These are phyloP conservation scores for Cladophialophora yegresii DNA, from an alignment of 2,329 filamentous ascomycete species.

Conservation along the genomic window DNA sequence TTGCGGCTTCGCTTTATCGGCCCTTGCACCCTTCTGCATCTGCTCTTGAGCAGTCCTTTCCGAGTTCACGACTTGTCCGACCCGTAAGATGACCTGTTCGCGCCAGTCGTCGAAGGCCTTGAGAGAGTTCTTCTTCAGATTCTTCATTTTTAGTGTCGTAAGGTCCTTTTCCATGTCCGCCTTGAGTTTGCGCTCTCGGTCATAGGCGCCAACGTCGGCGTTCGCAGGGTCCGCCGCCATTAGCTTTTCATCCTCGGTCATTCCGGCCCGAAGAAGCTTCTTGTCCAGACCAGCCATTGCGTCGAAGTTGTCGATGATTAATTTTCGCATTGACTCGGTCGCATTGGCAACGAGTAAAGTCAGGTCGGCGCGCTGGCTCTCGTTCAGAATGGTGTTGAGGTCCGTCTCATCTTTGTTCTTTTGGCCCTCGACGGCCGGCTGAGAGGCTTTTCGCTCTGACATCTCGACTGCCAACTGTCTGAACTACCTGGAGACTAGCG, in stretches of 20 bases:
- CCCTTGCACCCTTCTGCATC: constrained; percentile 39
- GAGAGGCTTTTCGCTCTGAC: constrained; percentile 18
- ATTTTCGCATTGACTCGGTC: constrained; percentile 46
- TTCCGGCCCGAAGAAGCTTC: constrained; percentile 23
- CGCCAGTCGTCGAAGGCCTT: constrained; percentile 81
- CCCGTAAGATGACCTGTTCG: constrained; percentile 65
- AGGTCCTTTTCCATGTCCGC: constrained; percentile 44
- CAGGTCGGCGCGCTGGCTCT: constrained; percentile 47
- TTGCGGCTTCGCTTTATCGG: constrained; percentile 19
- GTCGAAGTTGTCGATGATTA: constrained; percentile 45
- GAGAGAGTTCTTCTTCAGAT: constrained; percentile 67
- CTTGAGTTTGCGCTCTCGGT: constrained; percentile 38
- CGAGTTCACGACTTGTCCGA: constrained; percentile 67
- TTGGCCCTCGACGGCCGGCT: constrained; percentile 21
- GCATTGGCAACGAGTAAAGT: constrained; percentile 47
- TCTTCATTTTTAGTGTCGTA: constrained; percentile 36
- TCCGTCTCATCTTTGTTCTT: constrained; percentile 39
- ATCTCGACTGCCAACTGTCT: not conserved
- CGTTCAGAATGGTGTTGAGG: constrained; percentile 47
- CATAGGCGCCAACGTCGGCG: constrained; percentile 36
- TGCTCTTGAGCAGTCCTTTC: constrained; percentile 48
- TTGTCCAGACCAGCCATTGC: constrained; percentile 37
- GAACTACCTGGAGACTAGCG: not conserved
- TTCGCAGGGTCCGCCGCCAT: constrained; percentile 37
- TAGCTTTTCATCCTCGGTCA: constrained; percentile 38